phyloP scores from a whole-genome alignment of 805 yeast species.

The Starmerella etchellsii region DNA sequence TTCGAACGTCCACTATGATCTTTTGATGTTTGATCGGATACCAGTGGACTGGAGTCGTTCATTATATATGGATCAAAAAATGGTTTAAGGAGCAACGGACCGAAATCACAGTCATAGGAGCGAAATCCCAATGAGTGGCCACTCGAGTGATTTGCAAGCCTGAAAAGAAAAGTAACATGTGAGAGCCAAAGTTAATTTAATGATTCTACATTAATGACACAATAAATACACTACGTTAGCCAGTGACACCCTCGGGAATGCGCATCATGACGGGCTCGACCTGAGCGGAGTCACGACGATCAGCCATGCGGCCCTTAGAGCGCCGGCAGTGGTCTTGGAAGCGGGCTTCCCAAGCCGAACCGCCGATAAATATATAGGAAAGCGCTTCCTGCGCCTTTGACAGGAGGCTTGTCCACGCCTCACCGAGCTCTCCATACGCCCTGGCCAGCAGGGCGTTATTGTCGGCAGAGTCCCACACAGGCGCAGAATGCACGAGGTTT shows the following conservation, averaged over 20 bases:
- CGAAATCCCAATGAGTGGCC: too few species aligned
- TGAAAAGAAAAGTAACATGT: too few species aligned
- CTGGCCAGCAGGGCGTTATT: conserved; percentile 33
- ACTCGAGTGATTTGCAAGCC: too few species aligned
- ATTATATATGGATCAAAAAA: too few species aligned
- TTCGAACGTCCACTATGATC: too few species aligned
- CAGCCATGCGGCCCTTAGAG: conserved; percentile 17
- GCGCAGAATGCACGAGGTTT: conserved; percentile 46
- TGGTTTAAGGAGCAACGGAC: too few species aligned
- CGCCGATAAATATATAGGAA: conserved; percentile 10
- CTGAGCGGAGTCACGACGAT: conserved; percentile 7
- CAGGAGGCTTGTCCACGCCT: conserved; percentile 36
- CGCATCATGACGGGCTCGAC: conserved; percentile 1
- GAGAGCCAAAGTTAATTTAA: too few species aligned
- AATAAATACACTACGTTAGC: too few species aligned
- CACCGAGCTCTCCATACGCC: conserved; percentile 50
- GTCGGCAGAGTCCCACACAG: conserved; percentile 43
- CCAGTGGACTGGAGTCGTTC: too few species aligned
- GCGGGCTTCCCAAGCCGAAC: conserved; percentile 19
- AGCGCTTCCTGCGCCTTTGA: conserved; percentile 8
- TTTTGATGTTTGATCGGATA: too few species aligned
- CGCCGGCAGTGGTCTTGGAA: conserved; percentile 18
- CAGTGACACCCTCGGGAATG: conserved; percentile 6
- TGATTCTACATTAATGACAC: too few species aligned
- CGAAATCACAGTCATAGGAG: too few species aligned